phyloP scores from a whole-genome alignment of 2,329 filamentous ascomycete species.

The Trichothecium sympodiale region DNA sequence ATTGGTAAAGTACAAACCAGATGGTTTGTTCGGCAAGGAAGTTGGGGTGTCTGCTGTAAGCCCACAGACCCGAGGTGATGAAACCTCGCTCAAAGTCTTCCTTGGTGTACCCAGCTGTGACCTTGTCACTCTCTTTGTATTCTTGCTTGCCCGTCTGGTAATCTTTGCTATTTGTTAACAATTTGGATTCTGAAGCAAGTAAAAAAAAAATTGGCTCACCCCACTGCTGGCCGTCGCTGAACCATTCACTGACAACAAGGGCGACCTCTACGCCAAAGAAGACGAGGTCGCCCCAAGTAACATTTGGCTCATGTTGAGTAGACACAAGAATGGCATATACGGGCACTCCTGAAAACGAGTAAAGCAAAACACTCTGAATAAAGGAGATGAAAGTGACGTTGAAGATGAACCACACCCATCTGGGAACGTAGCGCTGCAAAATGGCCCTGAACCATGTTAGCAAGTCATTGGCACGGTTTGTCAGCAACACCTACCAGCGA shows the following conservation, averaged over 20 bases:
- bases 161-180: conserved; percentile 26
- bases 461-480: conserved; percentile 1
- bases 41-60: conserved; percentile 84
- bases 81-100: conserved; percentile 86
- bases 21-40: conserved; percentile 86
- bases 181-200: neutral
- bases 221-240: conserved; percentile 93
- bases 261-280: conserved; percentile 35
- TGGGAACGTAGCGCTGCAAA: conserved; percentile 53
- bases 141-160: conserved; percentile 72
- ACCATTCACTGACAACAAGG: conserved; percentile 55
- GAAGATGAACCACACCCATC: conserved; percentile 65
- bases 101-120: conserved; percentile 53
- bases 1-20: conserved; percentile 82
- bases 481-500: conserved; percentile 47
- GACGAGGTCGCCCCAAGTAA: conserved; percentile 32
- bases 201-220: conserved; percentile 28
- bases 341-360: conserved; percentile 61
- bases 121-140: conserved; percentile 63
- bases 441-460: conserved; percentile 44
- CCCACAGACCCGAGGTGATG: conserved; percentile 73
- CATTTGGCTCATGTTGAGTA: conserved; percentile 46
- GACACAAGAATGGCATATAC: conserved; percentile 74
- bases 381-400: conserved; percentile 86
- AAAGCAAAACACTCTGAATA: conserved; percentile 72